These are phyloP conservation scores for Phytopythium aichiense DNA, from an alignment of 352 stramenopile genomes.

Conservation along the genomic window DNA sequence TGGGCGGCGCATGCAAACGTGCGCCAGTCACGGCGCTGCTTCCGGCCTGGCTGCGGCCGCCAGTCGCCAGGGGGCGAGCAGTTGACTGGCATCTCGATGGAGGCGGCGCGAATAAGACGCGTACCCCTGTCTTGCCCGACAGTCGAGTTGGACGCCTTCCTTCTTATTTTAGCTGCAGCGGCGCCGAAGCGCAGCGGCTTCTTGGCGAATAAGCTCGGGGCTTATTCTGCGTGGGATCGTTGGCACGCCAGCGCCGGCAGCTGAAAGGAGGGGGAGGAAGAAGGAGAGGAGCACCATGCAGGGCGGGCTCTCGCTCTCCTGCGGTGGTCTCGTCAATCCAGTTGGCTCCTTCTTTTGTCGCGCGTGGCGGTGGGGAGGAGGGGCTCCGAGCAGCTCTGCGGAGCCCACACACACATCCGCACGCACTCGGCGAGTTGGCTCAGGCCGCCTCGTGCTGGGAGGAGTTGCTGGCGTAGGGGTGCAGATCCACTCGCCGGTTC, in stretches of 20 bases:
- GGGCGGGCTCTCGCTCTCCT: no score
- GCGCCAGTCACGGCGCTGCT: background rate
- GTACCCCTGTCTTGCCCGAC: background rate
- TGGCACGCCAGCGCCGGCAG: no score
- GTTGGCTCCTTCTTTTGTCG: background rate
- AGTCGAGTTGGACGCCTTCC: background rate
- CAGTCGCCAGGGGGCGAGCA: no score
- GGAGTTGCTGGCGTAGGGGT: background rate
- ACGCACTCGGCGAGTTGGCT: background rate
- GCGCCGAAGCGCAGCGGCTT: no score
- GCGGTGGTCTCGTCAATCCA: background rate
- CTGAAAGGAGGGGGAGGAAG: no score
- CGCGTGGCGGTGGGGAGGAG: background rate
- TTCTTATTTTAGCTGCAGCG: background rate
- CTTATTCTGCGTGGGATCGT: no score
- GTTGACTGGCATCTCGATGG: background rate
- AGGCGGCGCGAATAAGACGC: constrained; percentile 1
- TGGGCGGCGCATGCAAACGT: background rate
- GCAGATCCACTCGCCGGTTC: background rate
- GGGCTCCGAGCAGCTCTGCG: background rate
- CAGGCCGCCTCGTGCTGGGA: background rate
- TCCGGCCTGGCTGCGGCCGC: background rate
- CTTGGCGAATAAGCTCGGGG: background rate
- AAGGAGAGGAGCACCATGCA: no score
- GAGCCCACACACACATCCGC: background rate